Percentiles rank a stretch among this genome's conserved stretches.
These are phyloP conservation scores for Monilinia fructigena DNA, from an alignment of 2,329 filamentous ascomycete species.

Conservation along the genomic window DNA sequence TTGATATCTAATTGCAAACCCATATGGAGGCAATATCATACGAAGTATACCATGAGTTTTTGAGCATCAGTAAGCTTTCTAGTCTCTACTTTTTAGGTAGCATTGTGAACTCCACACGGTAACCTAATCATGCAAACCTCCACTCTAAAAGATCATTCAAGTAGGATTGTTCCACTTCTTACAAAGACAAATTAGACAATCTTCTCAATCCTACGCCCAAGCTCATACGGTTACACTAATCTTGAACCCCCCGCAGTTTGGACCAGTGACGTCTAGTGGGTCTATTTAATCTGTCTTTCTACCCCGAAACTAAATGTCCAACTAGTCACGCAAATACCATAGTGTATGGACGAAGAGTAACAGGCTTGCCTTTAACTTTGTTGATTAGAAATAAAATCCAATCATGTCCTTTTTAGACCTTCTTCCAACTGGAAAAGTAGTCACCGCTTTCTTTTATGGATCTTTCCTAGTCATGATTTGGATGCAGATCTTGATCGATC, in stretches of 20 bases:
- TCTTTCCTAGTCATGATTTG: background rate
- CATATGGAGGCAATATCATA: background rate
- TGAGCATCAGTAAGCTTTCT: background rate
- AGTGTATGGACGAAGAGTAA: background rate
- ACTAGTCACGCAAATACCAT: slow-evolving; percentile 11
- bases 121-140: background rate
- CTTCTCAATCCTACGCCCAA: slow-evolving; percentile 9
- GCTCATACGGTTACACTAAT: background rate
- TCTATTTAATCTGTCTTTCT: slow-evolving; percentile 11
- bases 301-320: background rate
- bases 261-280: slow-evolving; percentile 18
- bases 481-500: slow-evolving; percentile 19
- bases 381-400: background rate
- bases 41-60: background rate
- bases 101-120: background rate
- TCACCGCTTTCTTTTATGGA: slow-evolving; percentile 16
- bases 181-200: background rate
- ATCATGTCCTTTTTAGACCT: background rate
- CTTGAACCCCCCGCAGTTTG: slow-evolving; percentile 9
- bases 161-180: slow-evolving; percentile 4
- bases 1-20: background rate
- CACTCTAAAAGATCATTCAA: background rate
- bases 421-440: background rate
- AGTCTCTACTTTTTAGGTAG: too few relatives aligned
- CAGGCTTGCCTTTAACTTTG: slow-evolving; percentile 1